Evolutionary conservation across 192 early-diverging fungal species (phyloP), one percentile per base, ranked within the genome.

Genomic region (Funneliformis mosseae): DNA sequence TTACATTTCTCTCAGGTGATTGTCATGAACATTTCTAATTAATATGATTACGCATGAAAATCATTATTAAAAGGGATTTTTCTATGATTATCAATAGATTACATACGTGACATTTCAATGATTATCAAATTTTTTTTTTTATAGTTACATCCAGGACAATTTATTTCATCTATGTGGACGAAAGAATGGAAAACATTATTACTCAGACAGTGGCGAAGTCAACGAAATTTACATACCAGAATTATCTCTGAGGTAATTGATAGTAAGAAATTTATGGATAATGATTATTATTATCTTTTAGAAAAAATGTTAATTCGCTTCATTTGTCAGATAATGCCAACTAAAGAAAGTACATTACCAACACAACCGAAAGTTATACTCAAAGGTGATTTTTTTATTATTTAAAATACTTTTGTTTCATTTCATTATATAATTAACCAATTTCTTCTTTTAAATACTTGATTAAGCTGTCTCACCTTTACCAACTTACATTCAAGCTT

Each of bases 401-500:
- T 55, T 55, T 55, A 12, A 48, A 48, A 4, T 48, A 48, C 0
- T 14, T 55, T 3, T 55, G 16, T 55, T 55, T 55, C 16, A 21
- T 55, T 55, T 55, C 12, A 55, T 55, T 55, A 55, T 55, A 55
- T 55, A 55, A 55, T 21, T 55, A 21, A 55, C 16, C 14, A 55
- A 55, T 55, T 55, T 48, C 0, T 48, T 48, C 14, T 3, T 48
- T 55, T 55, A 3, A 18, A 18, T 55, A 55, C 14, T 18, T 18
- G 18, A 55, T 55, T 55, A 55, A 84, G 83, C 78, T 33, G 27
- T 70, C 8, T 41, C 67, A 28, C 81, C 82, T 21, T 85, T 88
- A 41, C 74, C 81, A 78, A 75, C 80, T 5, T 81, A 88, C 48
- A 83, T 95, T 10, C 91, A 97, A 81, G 92, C 95, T 27, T 95